Conservation (phyloP, 176 grass and related monocot genomes). For the Rhynchospora pubera region DNA sequence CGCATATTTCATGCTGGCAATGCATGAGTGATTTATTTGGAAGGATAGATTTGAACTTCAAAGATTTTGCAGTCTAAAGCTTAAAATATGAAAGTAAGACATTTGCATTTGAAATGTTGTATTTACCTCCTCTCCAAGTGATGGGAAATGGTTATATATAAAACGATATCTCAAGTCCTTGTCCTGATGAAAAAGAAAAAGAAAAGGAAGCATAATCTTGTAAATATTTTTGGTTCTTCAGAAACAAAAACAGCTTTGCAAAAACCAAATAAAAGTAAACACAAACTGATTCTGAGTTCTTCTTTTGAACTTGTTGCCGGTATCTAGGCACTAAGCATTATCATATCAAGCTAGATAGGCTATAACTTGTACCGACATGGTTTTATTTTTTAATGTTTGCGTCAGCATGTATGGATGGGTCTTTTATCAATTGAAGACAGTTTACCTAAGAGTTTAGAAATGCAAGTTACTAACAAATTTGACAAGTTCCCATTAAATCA, state of each 20-base stretch:
- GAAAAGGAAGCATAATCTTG: constrained; percentile 10
- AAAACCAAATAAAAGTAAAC: not conserved
- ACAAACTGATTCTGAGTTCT: not conserved
- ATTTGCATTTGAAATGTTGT: not conserved
- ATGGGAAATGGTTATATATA: constrained; percentile 95
- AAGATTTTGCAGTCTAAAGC: not conserved
- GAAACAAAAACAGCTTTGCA: not conserved
- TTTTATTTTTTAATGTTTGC: not conserved
- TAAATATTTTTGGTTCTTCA: constrained; percentile 1
- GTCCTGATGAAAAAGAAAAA: constrained; percentile 43
- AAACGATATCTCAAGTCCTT: constrained; percentile 78
- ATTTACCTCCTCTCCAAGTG: constrained; percentile 84
- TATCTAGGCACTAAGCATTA: not conserved
- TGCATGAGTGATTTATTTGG: not conserved
- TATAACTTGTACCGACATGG: too few relatives aligned
- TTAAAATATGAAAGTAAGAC: not conserved
- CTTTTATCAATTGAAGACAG: not conserved
- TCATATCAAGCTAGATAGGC: not conserved
- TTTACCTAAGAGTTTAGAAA: not conserved
- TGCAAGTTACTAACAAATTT: not conserved
- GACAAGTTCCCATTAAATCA: not conserved
- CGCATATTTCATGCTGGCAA: not conserved
- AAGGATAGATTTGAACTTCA: not conserved
- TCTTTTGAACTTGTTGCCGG: not conserved
- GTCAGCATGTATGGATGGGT: not conserved